Evolutionary conservation across 805 yeast genomes (phyloP).

Genomic region (Candida maesae): DNA sequence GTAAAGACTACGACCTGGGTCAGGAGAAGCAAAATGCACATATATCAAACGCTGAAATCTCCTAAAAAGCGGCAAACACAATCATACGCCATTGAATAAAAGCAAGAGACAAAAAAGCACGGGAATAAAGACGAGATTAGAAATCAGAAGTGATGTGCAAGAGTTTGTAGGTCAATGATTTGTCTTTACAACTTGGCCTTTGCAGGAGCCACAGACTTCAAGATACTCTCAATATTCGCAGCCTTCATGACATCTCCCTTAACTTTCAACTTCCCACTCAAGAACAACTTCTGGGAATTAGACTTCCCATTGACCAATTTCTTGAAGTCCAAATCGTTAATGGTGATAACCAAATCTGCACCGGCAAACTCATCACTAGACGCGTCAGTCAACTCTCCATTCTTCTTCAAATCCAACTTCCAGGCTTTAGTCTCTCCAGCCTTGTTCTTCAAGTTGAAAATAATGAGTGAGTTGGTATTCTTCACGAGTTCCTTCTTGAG

Average conservation of each 20-base stretch:
- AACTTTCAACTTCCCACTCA: constrained; percentile 80
- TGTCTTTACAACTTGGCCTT: constrained; percentile 45
- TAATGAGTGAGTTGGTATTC: constrained; percentile 56
- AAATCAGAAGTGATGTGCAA: too few relatives aligned
- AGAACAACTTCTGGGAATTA: constrained; percentile 78
- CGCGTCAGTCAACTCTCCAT: constrained; percentile 40
- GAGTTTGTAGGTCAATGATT: too few relatives aligned
- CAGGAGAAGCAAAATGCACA: too few relatives aligned
- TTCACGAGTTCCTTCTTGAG: constrained; percentile 22
- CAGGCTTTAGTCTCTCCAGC: constrained; percentile 53
- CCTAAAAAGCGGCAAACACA: too few relatives aligned
- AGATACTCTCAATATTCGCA: constrained; percentile 63
- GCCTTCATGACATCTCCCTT: constrained; percentile 93
- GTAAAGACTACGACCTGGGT: too few relatives aligned
- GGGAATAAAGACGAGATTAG: too few relatives aligned
- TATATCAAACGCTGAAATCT: too few relatives aligned
- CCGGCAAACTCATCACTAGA: constrained; percentile 43
- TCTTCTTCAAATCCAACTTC: constrained; percentile 59
- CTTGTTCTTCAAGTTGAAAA: constrained; percentile 63
- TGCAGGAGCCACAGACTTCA: constrained; percentile 47
- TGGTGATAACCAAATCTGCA: constrained; percentile 61
- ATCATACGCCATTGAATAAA: too few relatives aligned
- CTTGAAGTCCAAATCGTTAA: constrained; percentile 66
- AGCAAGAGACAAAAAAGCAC: too few relatives aligned
- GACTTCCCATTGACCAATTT: constrained; percentile 74